Evolutionary conservation across 1,284 basidiomycete species (phyloP).

Genomic region (Ganoderma resinaceum): DNA sequence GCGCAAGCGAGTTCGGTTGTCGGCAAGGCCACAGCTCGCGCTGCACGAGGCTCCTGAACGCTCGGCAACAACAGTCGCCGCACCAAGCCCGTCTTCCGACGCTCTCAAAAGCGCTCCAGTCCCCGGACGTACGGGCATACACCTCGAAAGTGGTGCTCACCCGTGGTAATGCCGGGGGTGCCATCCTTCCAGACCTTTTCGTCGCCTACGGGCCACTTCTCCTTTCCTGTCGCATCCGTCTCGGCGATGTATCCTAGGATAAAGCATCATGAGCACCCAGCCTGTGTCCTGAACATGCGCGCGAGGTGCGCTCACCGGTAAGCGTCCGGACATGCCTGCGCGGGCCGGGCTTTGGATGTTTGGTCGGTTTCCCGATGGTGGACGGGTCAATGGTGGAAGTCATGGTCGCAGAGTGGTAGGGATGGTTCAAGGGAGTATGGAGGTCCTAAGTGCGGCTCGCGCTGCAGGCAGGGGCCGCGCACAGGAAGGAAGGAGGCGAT

Average conservation of each 20-base stretch:
- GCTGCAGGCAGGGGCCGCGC: conserved; percentile 9
- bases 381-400: conserved; percentile 67
- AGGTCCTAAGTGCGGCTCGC: neutral
- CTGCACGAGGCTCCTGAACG: conserved; percentile 29
- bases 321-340: conserved; percentile 77
- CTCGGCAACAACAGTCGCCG: conserved; percentile 9
- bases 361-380: conserved; percentile 64
- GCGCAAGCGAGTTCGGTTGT: conserved; percentile 7
- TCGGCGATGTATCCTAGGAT: conserved; percentile 74
- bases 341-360: conserved; percentile 40
- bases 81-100: neutral
- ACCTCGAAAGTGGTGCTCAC: conserved; percentile 45
- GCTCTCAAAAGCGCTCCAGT: neutral
- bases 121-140: neutral
- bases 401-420: conserved; percentile 40
- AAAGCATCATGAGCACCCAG: conserved; percentile 6
- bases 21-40: neutral
- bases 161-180: conserved; percentile 62
- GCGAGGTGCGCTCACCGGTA: conserved; percentile 56
- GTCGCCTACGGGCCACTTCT: conserved; percentile 88
- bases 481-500: conserved; percentile 3
- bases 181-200: conserved; percentile 81
- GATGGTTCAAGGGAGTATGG: neutral
- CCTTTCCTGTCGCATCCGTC: conserved; percentile 74
- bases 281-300: neutral